A percentile compares a stretch with the other conserved stretches of the same genome.
Evolutionary conservation across 2,329 filamentous ascomycete species (phyloP).

Genomic region (Alternaria dauci): DNA sequence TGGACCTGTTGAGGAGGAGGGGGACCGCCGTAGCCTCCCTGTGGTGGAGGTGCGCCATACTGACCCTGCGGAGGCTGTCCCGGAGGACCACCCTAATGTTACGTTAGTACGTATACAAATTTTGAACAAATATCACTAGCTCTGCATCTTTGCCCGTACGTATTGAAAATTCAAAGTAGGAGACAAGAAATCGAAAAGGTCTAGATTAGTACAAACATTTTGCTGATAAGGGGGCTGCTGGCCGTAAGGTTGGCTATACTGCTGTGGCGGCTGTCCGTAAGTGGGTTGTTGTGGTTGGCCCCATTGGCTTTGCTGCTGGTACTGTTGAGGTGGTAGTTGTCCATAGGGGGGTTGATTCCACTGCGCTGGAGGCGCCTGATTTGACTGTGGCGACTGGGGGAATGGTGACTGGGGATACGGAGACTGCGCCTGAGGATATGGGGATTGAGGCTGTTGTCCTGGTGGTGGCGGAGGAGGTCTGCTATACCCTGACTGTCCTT

Average conservation of each 20-base stretch:
- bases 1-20: conserved; percentile 50
- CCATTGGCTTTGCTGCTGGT: conserved; percentile 37
- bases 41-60: conserved; percentile 42
- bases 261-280: conserved; percentile 43
- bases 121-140: conserved; percentile 10
- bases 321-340: conserved; percentile 34
- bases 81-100: conserved; percentile 32
- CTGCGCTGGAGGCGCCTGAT: conserved; percentile 30
- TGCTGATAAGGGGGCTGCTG: conserved; percentile 31
- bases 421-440: conserved; percentile 30
- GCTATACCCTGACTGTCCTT: conserved; percentile 46
- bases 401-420: conserved; percentile 19
- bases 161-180: neutral
- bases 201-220: conserved; percentile 32
- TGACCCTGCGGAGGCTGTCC: conserved; percentile 48
- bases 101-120: conserved; percentile 21
- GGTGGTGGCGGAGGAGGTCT: conserved; percentile 47
- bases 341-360: conserved; percentile 40
- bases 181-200: neutral
- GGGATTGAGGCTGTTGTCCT: conserved; percentile 35
- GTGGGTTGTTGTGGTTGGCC: conserved; percentile 29
- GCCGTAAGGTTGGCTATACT: conserved; percentile 46
- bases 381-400: conserved; percentile 29
- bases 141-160: conserved; percentile 28
- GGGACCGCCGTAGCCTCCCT: conserved; percentile 46